Conservation (phyloP, 148 eudicot species). For the Rhododendron molle region DNA sequence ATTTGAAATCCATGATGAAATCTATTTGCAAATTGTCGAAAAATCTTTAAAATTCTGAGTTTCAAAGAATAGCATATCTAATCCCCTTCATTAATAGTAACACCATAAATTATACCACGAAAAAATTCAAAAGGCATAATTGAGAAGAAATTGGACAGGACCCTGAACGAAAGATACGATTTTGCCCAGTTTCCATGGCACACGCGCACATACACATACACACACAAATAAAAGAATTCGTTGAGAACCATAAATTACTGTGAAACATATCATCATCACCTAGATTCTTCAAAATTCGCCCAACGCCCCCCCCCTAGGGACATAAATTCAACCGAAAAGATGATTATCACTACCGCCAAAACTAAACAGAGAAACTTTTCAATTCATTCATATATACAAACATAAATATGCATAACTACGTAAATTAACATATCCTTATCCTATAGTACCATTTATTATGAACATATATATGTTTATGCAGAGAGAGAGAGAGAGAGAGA, state of each 20-base stretch:
- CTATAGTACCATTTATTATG: no score
- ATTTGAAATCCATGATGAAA: background rate
- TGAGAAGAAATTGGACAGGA: background rate
- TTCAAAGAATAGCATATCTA: background rate
- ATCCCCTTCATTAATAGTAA: background rate
- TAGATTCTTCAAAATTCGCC: background rate
- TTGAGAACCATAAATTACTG: background rate
- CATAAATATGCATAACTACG: no score
- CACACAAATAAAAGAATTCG: background rate
- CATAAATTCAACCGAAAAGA: background rate
- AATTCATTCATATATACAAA: background rate
- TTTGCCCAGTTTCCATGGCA: background rate
- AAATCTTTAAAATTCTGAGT: background rate
- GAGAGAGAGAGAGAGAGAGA: conserved; percentile 3
- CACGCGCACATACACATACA: background rate
- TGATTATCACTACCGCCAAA: background rate
- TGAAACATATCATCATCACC: background rate
- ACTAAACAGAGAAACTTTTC: background rate
- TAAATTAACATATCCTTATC: background rate
- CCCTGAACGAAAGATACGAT: background rate
- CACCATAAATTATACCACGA: background rate
- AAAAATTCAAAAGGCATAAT: background rate
- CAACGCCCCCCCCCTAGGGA: no score
- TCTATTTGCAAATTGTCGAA: background rate
- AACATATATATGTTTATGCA: background rate